Conservation (phyloP, 2,329 filamentous ascomycete genomes). For the Colletotrichum sidae region DNA sequence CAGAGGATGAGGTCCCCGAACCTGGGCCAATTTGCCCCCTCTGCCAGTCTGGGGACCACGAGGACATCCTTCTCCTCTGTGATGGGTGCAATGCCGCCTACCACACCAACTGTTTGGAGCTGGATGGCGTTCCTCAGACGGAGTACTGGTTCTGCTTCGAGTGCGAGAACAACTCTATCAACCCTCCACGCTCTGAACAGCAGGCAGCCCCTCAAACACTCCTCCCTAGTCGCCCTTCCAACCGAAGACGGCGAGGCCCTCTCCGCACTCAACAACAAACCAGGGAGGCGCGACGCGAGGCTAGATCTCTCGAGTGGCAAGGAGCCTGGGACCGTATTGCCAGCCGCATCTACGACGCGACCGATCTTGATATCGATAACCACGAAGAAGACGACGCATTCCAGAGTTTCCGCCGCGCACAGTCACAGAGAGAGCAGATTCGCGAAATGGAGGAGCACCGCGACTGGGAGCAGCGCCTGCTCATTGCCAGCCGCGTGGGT, state of each 20-base stretch:
- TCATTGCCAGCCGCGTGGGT: slow-evolving; percentile 84
- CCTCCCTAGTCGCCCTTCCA: no score
- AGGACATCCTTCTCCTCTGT: slow-evolving; percentile 88
- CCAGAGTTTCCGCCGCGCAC: slow-evolving; percentile 64
- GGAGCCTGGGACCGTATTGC: slow-evolving; percentile 81
- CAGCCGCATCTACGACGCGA: slow-evolving; percentile 71
- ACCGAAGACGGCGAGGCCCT: slow-evolving; percentile 48
- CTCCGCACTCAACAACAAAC: slow-evolving; percentile 69
- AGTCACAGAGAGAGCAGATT: slow-evolving; percentile 58
- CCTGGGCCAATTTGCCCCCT: slow-evolving; percentile 90
- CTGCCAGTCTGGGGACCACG: slow-evolving; percentile 83
- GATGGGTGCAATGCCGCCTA: slow-evolving; percentile 91
- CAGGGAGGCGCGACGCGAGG: slow-evolving; percentile 66
- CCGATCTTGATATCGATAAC: slow-evolving; percentile 84
- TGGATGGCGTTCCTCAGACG: slow-evolving; percentile 80
- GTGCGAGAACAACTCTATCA: slow-evolving; percentile 66
- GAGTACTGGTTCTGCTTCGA: slow-evolving; percentile 89
- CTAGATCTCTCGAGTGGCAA: slow-evolving; percentile 87
- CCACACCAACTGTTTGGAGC: slow-evolving; percentile 90
- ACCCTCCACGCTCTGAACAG: no score
- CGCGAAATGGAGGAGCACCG: slow-evolving; percentile 68
- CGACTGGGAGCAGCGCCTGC: slow-evolving; percentile 86
- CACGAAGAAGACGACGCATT: slow-evolving; percentile 80
- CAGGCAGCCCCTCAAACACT: slow-evolving; percentile 5
- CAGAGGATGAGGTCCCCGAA: slow-evolving; percentile 74